A percentile compares a stretch with the other conserved stretches of the same genome.
Evolutionary conservation across 768 basidiomycete genomes (phyloP).

Genomic region (Dioszegia hungarica): DNA sequence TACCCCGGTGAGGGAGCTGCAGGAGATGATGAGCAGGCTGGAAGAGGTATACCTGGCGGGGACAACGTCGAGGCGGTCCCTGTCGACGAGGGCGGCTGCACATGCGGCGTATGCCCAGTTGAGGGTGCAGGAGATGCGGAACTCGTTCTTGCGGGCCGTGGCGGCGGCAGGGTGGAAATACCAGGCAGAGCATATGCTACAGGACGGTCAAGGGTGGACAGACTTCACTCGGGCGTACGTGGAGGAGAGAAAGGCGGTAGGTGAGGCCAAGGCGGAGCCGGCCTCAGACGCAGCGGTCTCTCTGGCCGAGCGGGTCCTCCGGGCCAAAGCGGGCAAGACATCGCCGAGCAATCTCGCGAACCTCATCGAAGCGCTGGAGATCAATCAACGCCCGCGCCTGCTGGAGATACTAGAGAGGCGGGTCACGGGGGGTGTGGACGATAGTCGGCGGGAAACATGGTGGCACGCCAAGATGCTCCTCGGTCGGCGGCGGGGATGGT

Average conservation of each 20-base stretch:
- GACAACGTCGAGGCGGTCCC: slow-evolving; percentile 17
- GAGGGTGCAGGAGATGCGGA: slow-evolving; percentile 21
- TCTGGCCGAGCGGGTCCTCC: too few relatives aligned
- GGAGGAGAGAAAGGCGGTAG: background rate
- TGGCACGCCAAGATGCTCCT: background rate
- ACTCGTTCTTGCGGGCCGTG: slow-evolving; percentile 14
- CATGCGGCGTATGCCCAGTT: slow-evolving; percentile 12
- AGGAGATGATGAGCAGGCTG: slow-evolving; percentile 8
- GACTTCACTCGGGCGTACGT: slow-evolving; percentile 11
- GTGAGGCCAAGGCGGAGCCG: too few relatives aligned
- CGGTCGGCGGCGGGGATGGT: background rate
- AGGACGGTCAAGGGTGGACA: slow-evolving; percentile 3
- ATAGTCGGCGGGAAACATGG: background rate
- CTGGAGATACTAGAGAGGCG: background rate
- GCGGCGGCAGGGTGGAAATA: slow-evolving; percentile 22
- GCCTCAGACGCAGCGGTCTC: too few relatives aligned
- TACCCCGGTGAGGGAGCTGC: slow-evolving; percentile 1
- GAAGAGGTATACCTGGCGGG: slow-evolving; percentile 6
- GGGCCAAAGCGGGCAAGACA: too few relatives aligned
- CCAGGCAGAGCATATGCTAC: slow-evolving; percentile 9
- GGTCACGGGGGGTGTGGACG: background rate
- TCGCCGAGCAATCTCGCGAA: background rate
- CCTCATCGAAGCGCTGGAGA: background rate
- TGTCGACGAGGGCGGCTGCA: slow-evolving; percentile 1
- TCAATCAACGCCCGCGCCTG: background rate